Percentiles rank a stretch among this genome's conserved stretches.
Evolutionary conservation across 2,329 filamentous ascomycete genomes (phyloP).

Genomic region (Huntiella omanensis): DNA sequence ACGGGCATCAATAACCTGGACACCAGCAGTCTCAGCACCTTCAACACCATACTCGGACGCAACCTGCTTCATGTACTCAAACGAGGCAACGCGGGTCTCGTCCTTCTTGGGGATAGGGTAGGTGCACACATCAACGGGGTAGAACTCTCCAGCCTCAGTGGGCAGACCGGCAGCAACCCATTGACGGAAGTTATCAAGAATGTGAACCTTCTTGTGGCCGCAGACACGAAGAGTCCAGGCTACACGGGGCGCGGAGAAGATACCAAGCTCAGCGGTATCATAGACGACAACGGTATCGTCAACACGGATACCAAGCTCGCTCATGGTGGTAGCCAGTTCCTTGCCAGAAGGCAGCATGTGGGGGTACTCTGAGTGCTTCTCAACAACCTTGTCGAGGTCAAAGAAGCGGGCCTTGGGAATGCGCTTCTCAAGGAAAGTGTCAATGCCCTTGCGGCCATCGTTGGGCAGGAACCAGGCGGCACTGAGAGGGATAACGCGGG

Average conservation of each 20-base stretch:
- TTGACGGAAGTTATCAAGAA: conserved; percentile 89
- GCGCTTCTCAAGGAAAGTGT: conserved; percentile 63
- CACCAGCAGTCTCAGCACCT: conserved; percentile 57
- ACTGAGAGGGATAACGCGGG: conserved; percentile 73
- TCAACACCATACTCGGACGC: conserved; percentile 63
- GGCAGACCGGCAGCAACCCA: conserved; percentile 76
- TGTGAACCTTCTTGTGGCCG: conserved; percentile 71
- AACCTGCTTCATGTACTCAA: conserved; percentile 65
- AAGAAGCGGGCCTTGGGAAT: conserved; percentile 91
- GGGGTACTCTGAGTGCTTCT: conserved; percentile 73
- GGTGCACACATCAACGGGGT: conserved; percentile 43
- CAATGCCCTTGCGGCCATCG: conserved; percentile 61
- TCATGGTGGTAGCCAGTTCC: conserved; percentile 75
- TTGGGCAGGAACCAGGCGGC: conserved; percentile 95
- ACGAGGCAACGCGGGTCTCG: conserved; percentile 50
- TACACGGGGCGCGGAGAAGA: conserved; percentile 84
- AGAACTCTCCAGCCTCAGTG: conserved; percentile 60
- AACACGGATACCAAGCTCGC: conserved; percentile 63
- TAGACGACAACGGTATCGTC: conserved; percentile 91
- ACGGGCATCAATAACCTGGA: conserved; percentile 81
- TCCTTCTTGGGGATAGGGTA: conserved; percentile 46
- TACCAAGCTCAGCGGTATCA: conserved; percentile 74
- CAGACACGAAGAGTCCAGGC: conserved; percentile 87
- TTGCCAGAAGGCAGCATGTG: conserved; percentile 84
- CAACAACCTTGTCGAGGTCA: conserved; percentile 80